Base-by-base conservation (phyloP, 2,329 filamentous ascomycete genomes). In the Chaetoscypha palmicola region DNA sequence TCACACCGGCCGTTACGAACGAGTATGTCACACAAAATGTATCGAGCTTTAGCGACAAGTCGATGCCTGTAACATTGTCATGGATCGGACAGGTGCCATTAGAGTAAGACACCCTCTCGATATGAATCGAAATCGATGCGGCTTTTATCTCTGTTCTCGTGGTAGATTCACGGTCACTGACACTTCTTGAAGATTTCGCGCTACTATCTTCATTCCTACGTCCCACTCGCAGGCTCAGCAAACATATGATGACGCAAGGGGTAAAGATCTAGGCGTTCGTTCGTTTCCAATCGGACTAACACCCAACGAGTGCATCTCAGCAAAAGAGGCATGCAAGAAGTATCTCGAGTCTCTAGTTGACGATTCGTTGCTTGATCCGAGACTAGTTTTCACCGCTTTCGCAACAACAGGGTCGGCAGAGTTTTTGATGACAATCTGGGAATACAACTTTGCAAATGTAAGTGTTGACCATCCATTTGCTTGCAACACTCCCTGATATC, bases 281-380 rank as follows among this genome's bases (percentile, higher is more conserved):
- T 55, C 52, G 4, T 37, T 55, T 12, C 50, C 48, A 2, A 33
- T 55, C 31, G 52, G 48, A 2, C 16, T 55, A n/a, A 32, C 28
- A 11, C 28, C 30, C 10, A 12, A 9, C 10, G 31, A 41, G 12
- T 43, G 36, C 1, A 2, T 22, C 12, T 28, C 31, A 9, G 22
- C 41, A 4, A 11, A 38, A 24, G 4, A 41, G 2, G 31, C 41
- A 4, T 33, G 34, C 23, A 21, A 41, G 4, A 19, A 22, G 16
- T 21, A 38, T 14, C 20, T 49, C 7, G 46, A 49, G 14, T 23
- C 24, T 3, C 17, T 43, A 5, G 7, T 47, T 23, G 10, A 37
- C 14, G 21, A 35, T 24, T 28, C 24, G 28, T 37, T 30, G 24
- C 7, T 28, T 12, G 12, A 12, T 28, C 24, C n/a, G n/a, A n/a